phyloP scores from a whole-genome alignment of 1,284 basidiomycete species.

The Cystobasidium slooffiae region DNA sequence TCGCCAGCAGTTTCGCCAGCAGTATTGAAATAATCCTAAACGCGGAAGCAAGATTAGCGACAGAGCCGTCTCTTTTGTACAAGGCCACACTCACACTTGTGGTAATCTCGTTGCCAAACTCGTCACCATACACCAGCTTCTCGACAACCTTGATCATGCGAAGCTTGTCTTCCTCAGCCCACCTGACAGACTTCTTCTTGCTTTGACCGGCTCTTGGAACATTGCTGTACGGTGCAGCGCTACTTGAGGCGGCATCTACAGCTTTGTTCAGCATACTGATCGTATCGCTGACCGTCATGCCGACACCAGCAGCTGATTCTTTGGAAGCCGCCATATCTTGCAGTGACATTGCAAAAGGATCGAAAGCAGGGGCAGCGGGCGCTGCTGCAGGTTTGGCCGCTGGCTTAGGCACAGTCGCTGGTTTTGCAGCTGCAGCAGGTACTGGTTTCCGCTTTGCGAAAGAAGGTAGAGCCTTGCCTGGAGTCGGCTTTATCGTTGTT shows the following conservation, averaged over 20 bases:
- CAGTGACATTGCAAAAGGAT: slow-evolving; percentile 38
- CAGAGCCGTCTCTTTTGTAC: not conserved
- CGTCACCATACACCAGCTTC: slow-evolving; percentile 37
- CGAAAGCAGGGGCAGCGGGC: slow-evolving; percentile 30
- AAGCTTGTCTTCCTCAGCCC: slow-evolving; percentile 35
- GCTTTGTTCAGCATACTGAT: slow-evolving; percentile 39
- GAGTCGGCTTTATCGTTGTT: slow-evolving; percentile 22
- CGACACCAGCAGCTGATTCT: slow-evolving; percentile 28
- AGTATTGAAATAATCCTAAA: slow-evolving; percentile 41
- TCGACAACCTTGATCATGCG: slow-evolving; percentile 30
- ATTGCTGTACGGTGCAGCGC: not conserved
- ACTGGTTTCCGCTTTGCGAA: slow-evolving; percentile 39
- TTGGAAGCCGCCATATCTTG: slow-evolving; percentile 34
- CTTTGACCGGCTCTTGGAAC: slow-evolving; percentile 36
- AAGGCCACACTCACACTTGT: slow-evolving; percentile 11
- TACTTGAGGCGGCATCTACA: slow-evolving; percentile 8
- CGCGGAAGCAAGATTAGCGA: not conserved
- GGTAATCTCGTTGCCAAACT: slow-evolving; percentile 40
- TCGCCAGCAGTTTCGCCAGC: slow-evolving; percentile 34
- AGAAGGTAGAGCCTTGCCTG: slow-evolving; percentile 28
- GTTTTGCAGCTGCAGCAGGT: slow-evolving; percentile 1
- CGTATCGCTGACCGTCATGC: slow-evolving; percentile 37
- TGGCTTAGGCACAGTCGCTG: not conserved
- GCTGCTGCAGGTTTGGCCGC: slow-evolving; percentile 7
- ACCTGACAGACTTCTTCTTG: slow-evolving; percentile 41